phyloP scores from a whole-genome alignment of 192 early-diverging fungal genomes.

The Coemansia sp. region DNA sequence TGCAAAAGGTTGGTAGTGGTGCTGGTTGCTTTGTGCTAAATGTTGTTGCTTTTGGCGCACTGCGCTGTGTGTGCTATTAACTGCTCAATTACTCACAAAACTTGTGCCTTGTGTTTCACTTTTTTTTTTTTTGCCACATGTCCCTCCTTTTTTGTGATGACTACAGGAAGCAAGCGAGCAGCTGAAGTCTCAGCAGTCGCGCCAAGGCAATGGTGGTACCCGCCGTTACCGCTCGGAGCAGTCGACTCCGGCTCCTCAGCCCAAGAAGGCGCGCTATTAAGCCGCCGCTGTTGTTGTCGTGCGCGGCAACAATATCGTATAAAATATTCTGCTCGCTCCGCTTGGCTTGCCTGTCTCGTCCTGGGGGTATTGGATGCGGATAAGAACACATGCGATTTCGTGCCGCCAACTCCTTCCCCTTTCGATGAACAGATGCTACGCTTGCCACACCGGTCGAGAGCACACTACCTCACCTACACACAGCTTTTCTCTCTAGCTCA shows the following conservation, averaged over 20 bases:
- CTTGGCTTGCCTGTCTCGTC: slow-evolving; percentile 6
- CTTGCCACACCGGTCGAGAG: not conserved
- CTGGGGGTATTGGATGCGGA: not conserved
- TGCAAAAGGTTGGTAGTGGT: slow-evolving; percentile 38
- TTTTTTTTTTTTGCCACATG: not conserved
- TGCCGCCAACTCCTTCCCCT: not conserved
- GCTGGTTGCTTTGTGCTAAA: not conserved
- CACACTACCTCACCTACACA: not conserved
- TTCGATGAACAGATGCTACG: not conserved
- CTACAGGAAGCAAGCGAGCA: slow-evolving; percentile 19
- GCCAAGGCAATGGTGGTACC: not conserved
- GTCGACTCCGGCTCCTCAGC: not conserved
- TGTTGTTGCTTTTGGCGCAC: slow-evolving; percentile 2
- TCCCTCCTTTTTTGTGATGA: not conserved
- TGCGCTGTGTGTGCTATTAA: slow-evolving; percentile 8
- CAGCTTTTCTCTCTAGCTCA: not conserved
- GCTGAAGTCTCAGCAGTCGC: slow-evolving; percentile 15
- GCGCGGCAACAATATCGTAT: not conserved
- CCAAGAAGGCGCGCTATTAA: slow-evolving; percentile 9
- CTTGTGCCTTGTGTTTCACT: slow-evolving; percentile 6
- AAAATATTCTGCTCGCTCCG: not conserved
- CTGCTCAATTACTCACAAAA: slow-evolving; percentile 3
- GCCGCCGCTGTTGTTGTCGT: not conserved
- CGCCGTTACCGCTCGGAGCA: not conserved
- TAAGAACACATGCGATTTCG: not conserved